A percentile compares a stretch with the other conserved stretches of the same genome.
Evolutionary conservation across 2,329 filamentous ascomycete species (phyloP).

Genomic region (Fusarium sororula): DNA sequence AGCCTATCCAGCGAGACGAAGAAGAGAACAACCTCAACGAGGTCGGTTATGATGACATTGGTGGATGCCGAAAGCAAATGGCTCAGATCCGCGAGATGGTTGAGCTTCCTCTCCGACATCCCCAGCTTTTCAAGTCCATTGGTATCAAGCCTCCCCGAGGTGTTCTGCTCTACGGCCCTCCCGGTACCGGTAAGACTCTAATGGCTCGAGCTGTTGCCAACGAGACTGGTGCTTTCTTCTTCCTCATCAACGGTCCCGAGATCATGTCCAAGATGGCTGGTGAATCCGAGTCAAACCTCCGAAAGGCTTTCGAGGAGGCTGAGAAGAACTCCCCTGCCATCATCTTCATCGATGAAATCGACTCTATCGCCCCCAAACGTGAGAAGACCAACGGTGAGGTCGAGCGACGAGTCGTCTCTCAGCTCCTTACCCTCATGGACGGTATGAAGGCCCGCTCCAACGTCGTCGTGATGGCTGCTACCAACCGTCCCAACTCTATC

Average conservation of each 20-base stretch:
- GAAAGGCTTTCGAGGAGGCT: slow-evolving; percentile 99
- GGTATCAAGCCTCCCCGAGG: slow-evolving; percentile 99
- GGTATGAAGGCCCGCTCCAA: slow-evolving; percentile 99
- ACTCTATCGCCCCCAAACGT: slow-evolving; percentile 98
- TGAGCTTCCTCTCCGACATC: slow-evolving; percentile 94
- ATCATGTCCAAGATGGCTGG: slow-evolving; percentile 99
- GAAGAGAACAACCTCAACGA: slow-evolving; percentile 99
- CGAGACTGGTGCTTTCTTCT: slow-evolving; percentile 99
- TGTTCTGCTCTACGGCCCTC: slow-evolving; percentile 95
- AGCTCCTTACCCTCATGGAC: slow-evolving; percentile 97
- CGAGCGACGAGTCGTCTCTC: slow-evolving; percentile 97
- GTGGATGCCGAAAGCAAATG: slow-evolving; percentile 99
- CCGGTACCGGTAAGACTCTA: slow-evolving; percentile 98
- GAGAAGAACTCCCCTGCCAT: slow-evolving; percentile 99
- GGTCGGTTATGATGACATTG: slow-evolving; percentile 98
- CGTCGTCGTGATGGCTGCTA: slow-evolving; percentile 98
- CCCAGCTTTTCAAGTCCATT: slow-evolving; percentile 99
- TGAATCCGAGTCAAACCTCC: slow-evolving; percentile 97
- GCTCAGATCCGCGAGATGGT: slow-evolving; percentile 99
- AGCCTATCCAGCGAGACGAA: slow-evolving; percentile 90
- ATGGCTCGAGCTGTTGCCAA: slow-evolving; percentile 99
- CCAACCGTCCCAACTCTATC: slow-evolving; percentile 98
- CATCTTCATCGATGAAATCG: slow-evolving; percentile 99
- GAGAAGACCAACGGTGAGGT: slow-evolving; percentile 99
- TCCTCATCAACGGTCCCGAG: slow-evolving; percentile 98